Evolutionary conservation across 352 stramenopile genomes (phyloP).

Genomic region (Globisporangium ultimum): DNA sequence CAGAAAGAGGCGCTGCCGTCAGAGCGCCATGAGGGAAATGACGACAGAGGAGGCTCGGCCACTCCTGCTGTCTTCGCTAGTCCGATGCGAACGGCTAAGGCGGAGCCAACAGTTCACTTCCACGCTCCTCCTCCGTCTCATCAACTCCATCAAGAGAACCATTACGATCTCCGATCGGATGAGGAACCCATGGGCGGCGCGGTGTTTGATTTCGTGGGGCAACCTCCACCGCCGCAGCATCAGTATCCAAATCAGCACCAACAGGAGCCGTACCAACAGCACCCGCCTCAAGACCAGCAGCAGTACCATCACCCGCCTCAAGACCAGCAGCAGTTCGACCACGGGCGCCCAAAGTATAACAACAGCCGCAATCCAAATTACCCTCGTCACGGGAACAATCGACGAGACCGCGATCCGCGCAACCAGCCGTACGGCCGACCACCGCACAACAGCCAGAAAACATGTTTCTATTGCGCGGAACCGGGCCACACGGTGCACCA

Average conservation of each 20-base stretch:
- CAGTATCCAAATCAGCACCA: not conserved
- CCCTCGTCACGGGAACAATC: too few relatives aligned
- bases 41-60: not conserved
- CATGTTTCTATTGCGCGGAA: conserved; percentile 8
- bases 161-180: conserved; percentile 4
- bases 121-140: not conserved
- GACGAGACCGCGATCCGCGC: conserved; percentile 2
- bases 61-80: not conserved
- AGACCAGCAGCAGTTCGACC: not conserved
- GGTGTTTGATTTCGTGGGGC: conserved; percentile 6
- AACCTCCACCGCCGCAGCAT: not conserved
- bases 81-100: not conserved
- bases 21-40: too few relatives aligned
- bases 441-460: conserved; percentile 1
- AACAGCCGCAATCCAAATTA: not conserved
- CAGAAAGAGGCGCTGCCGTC: not conserved
- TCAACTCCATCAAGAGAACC: not conserved
- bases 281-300: not conserved
- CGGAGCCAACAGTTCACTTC: not conserved
- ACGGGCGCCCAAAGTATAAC: not conserved
- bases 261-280: not conserved
- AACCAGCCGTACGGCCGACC: conserved; percentile 4
- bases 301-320: not conserved
- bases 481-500: conserved; percentile 7
- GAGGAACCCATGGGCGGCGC: conserved; percentile 1